These are phyloP conservation scores for Thermothielavioides terrestris DNA, from an alignment of 495 filamentous ascomycete genomes.

Conservation along the genomic window DNA sequence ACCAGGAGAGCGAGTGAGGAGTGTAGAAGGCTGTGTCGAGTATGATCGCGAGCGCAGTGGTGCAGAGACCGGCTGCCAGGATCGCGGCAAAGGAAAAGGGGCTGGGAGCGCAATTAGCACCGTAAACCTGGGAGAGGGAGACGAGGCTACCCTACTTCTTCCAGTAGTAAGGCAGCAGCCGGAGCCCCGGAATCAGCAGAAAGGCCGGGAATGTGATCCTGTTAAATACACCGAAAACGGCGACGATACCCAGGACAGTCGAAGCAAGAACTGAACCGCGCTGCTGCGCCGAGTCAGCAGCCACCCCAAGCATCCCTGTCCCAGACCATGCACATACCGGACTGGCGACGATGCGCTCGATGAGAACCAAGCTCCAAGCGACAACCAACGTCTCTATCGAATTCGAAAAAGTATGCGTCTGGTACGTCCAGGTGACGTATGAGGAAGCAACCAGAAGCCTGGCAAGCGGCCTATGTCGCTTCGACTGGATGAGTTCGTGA, in stretches of 20 bases:
- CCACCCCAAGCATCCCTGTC: neutral
- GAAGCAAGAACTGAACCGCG: conserved; percentile 66
- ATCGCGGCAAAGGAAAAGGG: conserved; percentile 60
- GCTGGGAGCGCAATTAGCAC: conserved; percentile 33
- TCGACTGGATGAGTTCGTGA: conserved; percentile 74
- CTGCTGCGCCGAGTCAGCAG: conserved; percentile 40
- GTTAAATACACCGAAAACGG: conserved; percentile 84
- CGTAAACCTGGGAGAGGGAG: neutral
- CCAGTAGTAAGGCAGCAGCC: conserved; percentile 74
- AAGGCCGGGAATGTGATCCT: conserved; percentile 95
- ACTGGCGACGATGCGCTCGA: conserved; percentile 69
- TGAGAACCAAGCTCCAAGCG: conserved; percentile 81
- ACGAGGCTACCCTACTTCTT: conserved; percentile 52
- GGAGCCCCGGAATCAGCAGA: conserved; percentile 67
- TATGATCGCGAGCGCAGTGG: conserved; percentile 61
- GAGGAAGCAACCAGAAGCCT: conserved; percentile 81
- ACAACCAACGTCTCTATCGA: conserved; percentile 89
- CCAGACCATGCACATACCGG: conserved; percentile 46
- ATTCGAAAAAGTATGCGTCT: conserved; percentile 98
- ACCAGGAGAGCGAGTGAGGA: conserved; percentile 46
- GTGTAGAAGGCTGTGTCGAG: conserved; percentile 80
- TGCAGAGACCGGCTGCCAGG: conserved; percentile 48
- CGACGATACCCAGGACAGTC: conserved; percentile 65
- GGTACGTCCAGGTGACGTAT: conserved; percentile 98
- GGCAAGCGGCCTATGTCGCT: conserved; percentile 60